These are phyloP conservation scores for Piromyces finnis DNA, from an alignment of 192 early-diverging fungal genomes.

Conservation along the genomic window DNA sequence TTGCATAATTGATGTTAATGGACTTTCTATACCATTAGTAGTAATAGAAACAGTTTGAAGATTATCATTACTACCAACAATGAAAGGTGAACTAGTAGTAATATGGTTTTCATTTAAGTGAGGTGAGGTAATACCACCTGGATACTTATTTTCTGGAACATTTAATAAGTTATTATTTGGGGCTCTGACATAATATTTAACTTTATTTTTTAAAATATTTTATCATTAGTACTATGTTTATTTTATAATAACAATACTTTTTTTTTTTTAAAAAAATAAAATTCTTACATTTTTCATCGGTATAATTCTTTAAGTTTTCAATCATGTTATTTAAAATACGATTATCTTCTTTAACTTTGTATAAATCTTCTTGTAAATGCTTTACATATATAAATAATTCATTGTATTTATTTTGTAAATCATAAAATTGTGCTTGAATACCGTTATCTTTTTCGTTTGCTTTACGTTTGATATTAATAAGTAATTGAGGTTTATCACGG, in stretches of 20 bases:
- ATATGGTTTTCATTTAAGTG: not conserved
- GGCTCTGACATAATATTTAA: not conserved
- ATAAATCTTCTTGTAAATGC: not conserved
- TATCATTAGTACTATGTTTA: too few relatives aligned
- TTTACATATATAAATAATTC: not conserved
- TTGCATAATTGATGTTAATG: not conserved
- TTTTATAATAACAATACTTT: too few relatives aligned
- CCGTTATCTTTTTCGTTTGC: not conserved
- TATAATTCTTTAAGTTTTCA: not conserved
- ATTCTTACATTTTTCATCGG: not conserved
- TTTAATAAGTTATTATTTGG: not conserved
- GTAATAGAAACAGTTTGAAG: not conserved
- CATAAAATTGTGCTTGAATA: not conserved
- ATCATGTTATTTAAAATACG: not conserved
- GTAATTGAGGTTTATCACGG: conserved; percentile 51
- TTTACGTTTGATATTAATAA: conserved; percentile 74
- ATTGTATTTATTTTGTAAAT: not conserved
- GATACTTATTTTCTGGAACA: not conserved
- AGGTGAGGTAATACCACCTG: not conserved
- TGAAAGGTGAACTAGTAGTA: not conserved
- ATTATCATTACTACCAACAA: not conserved
- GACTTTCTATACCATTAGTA: not conserved
- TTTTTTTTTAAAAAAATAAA: too few relatives aligned
- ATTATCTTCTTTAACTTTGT: not conserved
- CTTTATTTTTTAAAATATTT: not conserved